Percentiles rank a stretch among this genome's conserved stretches.
Conservation (phyloP, 2,329 filamentous ascomycete species). For the Botrytis byssoidea region DNA sequence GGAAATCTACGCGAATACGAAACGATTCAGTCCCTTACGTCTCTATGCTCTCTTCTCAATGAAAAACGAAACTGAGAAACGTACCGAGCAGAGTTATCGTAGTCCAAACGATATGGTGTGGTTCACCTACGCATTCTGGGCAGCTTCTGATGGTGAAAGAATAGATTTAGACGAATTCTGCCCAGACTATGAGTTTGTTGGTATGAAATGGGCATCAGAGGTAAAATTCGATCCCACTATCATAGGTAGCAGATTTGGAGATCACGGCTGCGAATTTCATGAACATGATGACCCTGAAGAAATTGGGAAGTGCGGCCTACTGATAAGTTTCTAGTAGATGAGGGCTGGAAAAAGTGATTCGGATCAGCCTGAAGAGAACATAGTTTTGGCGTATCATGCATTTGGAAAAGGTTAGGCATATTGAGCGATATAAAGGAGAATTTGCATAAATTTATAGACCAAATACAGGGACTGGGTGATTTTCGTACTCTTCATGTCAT, state of each 20-base stretch:
- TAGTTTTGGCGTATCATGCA: background rate
- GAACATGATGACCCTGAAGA: background rate
- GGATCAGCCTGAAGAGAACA: background rate
- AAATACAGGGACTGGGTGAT: background rate
- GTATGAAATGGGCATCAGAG: background rate
- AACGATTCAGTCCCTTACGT: background rate
- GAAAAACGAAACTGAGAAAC: background rate
- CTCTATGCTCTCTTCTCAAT: background rate
- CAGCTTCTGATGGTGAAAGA: too few species aligned
- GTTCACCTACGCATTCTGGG: background rate
- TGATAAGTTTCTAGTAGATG: accelerated
- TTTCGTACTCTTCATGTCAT: background rate
- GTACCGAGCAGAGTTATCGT: accelerated
- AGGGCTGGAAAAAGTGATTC: background rate
- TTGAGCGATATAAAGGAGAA: background rate
- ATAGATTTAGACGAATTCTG: background rate
- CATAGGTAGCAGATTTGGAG: background rate
- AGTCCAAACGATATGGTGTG: background rate
- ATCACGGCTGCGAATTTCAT: background rate
- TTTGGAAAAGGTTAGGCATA: background rate
- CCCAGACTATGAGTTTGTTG: background rate
- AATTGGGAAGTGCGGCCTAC: background rate
- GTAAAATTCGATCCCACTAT: background rate
- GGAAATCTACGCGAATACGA: background rate
- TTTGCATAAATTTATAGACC: background rate